Evolutionary conservation across 208 protist species (phyloP), one percentile per base, ranked within the genome.

Genomic region (Leishmania major): DNA sequence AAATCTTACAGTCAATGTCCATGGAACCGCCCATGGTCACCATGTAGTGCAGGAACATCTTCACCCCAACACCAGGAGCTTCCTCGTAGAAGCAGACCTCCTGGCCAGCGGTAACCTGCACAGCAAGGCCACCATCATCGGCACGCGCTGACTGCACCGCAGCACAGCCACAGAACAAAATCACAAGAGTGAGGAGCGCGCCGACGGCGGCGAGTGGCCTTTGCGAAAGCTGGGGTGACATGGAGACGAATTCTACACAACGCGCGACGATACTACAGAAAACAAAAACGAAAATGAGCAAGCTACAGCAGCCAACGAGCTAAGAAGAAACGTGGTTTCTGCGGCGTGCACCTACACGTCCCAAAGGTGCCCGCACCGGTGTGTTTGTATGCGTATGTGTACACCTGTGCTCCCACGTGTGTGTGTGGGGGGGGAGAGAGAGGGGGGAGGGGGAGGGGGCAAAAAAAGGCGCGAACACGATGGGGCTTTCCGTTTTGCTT

Each of bases 71-170:
- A 25, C 60, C 80, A 31, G 69, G 40, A 62, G 92, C 84, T 17
- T 96, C 89, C 79, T 97, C 96, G 80, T 91, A 92, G 74, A 98
- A 96, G 87, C 96, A 98, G 72, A 91, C 80, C 70, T 96, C 87
- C 70, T 82, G 85, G 57, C 80, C 80, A 1, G 94, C 64, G 3
- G 62, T 72, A 0, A 97, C 75, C 70, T 93, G 87, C 43, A 97
- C 89, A 5, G 91, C 73, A 8, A 97, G 74, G 22, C 84, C 82
- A 31, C 73, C 81, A 22, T 95, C 88, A 35, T 93, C 86, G 15
- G 90, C 91, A 57, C 25, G 74, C 2, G 74, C 86, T 0, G 82
- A 62, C 2, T 37, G 47, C 19, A 78, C 71, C 15, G 62, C 25
- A 35, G 17, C 28, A 47, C 22, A 67, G 35, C 89, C 49, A 11